phyloP scores from a whole-genome alignment of 345 rosid genomes.

The Acer campestre region DNA sequence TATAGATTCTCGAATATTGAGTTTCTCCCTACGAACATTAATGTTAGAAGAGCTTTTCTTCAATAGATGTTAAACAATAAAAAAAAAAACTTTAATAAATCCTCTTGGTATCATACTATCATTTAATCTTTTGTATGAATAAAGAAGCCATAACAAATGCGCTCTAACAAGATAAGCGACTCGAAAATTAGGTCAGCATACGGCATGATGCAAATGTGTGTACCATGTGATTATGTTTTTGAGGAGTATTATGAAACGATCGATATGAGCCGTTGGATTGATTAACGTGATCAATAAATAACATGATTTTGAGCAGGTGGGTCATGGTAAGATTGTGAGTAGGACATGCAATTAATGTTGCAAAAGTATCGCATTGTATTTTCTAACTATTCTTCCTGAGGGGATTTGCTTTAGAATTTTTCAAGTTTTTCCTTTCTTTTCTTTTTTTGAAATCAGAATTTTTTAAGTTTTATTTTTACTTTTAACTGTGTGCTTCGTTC shows the following conservation, averaged over 20 bases:
- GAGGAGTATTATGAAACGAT: neutral
- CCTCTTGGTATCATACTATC: too few relatives aligned
- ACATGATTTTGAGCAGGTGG: conserved; percentile 16
- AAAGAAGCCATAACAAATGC: too few relatives aligned
- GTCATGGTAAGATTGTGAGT: conserved; percentile 23
- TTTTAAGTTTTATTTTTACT: neutral
- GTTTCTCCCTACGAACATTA: too few relatives aligned
- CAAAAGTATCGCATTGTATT: neutral
- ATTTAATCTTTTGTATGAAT: too few relatives aligned
- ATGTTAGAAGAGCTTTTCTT: too few relatives aligned
- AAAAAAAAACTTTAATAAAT: too few relatives aligned
- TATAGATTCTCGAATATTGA: too few relatives aligned
- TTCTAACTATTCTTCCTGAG: neutral
- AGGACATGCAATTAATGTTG: conserved; percentile 22
- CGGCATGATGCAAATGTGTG: neutral
- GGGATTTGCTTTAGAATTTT: neutral
- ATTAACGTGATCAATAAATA: neutral
- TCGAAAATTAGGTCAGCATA: neutral
- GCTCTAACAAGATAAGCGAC: neutral
- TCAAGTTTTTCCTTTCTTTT: neutral
- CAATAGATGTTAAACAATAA: too few relatives aligned
- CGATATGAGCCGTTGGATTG: neutral
- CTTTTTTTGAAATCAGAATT: too few relatives aligned
- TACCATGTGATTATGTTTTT: neutral
- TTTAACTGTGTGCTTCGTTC: neutral